Base-by-base conservation (phyloP, 768 basidiomycete species). In the Lactarius vividus region DNA sequence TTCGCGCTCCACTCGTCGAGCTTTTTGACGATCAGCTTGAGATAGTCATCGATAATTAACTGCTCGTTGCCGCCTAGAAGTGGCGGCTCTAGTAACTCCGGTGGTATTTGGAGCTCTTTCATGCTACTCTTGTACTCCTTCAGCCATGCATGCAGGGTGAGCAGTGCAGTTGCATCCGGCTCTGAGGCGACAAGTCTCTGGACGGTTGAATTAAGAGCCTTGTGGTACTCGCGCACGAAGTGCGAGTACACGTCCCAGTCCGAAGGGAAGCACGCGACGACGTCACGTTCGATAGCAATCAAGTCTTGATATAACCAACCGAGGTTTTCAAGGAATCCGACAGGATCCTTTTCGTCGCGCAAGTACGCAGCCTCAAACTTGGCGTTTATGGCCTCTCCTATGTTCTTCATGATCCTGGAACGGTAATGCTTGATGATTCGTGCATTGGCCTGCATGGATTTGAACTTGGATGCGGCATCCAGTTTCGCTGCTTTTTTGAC, bases 1-100 rank as follows among this genome's bases (percentile, higher is more conserved):
- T 97, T 98, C 55, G 83, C 78, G 7, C 93, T 89, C 97, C 97
- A 99, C 75, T 99, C 96, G 76, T 98, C 96, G 59, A 98, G 87
- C 76, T 98, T 98, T 76, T 83, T 85, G 74, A 97, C 86, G 76
- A 99, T 96, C 67, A 98, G 83, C 69, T 88, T 86, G 60, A 97
- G 86, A 77, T 99, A 99, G 72, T 96, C 94, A 71, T 99, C 96
- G 71, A 98, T 95, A 64, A 99, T 84, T 33, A 80, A 80, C 75
- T 97, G 94, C 73, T 96, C 94, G 75, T 95, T 94, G 64, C 97
- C 96, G 65, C 94, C 95, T 39, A 99, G 82, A n/a, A 98, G 79
- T 0, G 96, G 87, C 0, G 96, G 97, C 61, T 94, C 87, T 37
- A 97, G 79, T 59, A 91, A 84, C 49, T 94, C 94, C 0, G 86